Evolutionary conservation across 2,329 filamentous ascomycete genomes (phyloP).

Genomic region (Paracamarosporium sp.): DNA sequence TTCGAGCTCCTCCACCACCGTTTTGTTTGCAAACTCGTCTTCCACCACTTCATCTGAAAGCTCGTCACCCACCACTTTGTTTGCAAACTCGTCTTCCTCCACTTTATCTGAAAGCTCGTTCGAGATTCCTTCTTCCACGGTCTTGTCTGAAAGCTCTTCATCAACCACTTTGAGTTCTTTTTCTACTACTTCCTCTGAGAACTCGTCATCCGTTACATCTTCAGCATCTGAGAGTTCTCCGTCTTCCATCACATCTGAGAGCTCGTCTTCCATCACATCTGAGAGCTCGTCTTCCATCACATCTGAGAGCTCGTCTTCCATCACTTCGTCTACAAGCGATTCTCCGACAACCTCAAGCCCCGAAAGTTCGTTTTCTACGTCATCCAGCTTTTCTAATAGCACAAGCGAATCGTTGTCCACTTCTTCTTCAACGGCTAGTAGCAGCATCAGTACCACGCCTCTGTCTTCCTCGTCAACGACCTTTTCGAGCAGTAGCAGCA

Average conservation of each 20-base stretch:
- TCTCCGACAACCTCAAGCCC: neutral
- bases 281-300: neutral
- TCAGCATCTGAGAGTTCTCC: neutral
- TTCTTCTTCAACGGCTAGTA: neutral
- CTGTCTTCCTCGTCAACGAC: neutral
- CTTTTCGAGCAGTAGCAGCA: conserved; percentile 2
- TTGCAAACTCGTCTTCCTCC: too few relatives aligned
- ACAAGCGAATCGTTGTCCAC: neutral
- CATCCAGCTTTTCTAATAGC: neutral
- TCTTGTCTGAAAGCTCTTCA: too few relatives aligned
- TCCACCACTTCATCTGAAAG: too few relatives aligned
- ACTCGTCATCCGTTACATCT: too few relatives aligned
- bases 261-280: neutral
- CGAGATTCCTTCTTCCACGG: too few relatives aligned
- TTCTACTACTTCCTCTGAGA: too few relatives aligned
- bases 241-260: neutral
- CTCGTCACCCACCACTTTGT: too few relatives aligned
- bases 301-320: neutral
- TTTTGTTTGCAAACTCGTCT: too few relatives aligned
- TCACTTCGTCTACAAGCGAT: neutral
- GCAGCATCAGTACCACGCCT: neutral
- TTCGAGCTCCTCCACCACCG: neutral
- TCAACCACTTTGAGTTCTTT: too few relatives aligned
- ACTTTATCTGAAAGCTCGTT: too few relatives aligned
- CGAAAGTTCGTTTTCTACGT: neutral